Evolutionary conservation across 768 basidiomycete genomes (phyloP).

Genomic region (Boletus sp.): DNA sequence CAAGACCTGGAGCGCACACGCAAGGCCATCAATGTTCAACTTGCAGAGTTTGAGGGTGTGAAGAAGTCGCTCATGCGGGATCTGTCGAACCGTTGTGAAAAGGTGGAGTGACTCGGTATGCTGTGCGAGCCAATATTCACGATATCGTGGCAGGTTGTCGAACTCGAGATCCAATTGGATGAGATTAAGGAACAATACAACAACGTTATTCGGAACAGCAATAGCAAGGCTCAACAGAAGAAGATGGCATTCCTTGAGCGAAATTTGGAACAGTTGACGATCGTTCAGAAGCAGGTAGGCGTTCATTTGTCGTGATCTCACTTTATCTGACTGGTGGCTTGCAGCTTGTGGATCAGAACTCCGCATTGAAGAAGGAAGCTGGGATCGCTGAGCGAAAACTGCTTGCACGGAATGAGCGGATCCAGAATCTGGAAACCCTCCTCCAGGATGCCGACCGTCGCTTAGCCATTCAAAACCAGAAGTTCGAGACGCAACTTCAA

Average conservation of each 20-base stretch:
- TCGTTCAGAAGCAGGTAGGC: slow-evolving; percentile 94
- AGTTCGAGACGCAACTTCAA: slow-evolving; percentile 91
- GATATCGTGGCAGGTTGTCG: slow-evolving; percentile 72
- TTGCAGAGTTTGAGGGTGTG: slow-evolving; percentile 97
- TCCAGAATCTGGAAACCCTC: slow-evolving; percentile 91
- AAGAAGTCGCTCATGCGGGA: slow-evolving; percentile 99
- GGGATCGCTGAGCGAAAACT: slow-evolving; percentile 96
- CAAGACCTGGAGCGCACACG: slow-evolving; percentile 96
- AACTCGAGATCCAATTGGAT: slow-evolving; percentile 97
- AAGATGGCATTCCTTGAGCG: slow-evolving; percentile 99
- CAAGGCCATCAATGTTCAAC: slow-evolving; percentile 96
- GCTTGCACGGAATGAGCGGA: slow-evolving; percentile 94
- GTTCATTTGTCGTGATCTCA: neutral
- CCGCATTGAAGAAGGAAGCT: slow-evolving; percentile 94
- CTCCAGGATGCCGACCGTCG: slow-evolving; percentile 93
- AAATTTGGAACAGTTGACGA: slow-evolving; percentile 90
- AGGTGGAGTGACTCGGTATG: slow-evolving; percentile 50
- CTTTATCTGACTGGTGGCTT: slow-evolving; percentile 15
- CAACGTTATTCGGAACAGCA: slow-evolving; percentile 96
- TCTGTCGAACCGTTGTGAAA: slow-evolving; percentile 98
- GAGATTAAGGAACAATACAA: slow-evolving; percentile 99
- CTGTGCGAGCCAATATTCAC: slow-evolving; percentile 16
- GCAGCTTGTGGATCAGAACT: slow-evolving; percentile 98
- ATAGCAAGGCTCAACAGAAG: slow-evolving; percentile 97
- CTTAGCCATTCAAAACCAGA: slow-evolving; percentile 89